phyloP scores from a whole-genome alignment of 345 rosid genomes.

The Eucalyptus cloeziana region DNA sequence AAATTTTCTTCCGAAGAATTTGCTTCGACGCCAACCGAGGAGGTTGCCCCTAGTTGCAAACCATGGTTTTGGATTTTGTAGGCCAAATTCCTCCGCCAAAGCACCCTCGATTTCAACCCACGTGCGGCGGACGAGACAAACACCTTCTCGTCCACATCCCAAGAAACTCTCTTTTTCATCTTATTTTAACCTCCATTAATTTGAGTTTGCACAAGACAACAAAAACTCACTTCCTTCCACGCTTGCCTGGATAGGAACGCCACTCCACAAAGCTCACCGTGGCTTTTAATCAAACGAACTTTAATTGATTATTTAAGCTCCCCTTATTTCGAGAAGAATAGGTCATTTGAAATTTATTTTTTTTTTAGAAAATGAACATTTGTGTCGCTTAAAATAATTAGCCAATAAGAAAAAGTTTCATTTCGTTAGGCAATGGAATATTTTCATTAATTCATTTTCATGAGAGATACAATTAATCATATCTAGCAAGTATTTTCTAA shows the following conservation, averaged over 20 bases:
- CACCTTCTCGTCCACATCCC: background rate
- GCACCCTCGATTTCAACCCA: background rate
- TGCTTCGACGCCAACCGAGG: background rate
- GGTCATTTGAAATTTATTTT: too few relatives aligned
- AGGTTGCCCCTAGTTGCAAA: background rate
- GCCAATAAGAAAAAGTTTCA: rapidly evolving
- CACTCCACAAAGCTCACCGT: background rate
- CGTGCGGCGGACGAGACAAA: background rate
- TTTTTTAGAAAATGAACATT: too few relatives aligned
- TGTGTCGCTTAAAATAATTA: rapidly evolving
- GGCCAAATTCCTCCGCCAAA: background rate
- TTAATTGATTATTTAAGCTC: background rate
- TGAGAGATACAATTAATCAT: background rate
- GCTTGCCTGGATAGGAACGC: background rate
- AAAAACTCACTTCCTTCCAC: background rate
- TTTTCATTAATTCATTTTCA: too few relatives aligned
- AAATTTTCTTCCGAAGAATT: background rate
- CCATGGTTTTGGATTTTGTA: background rate
- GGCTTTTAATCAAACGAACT: background rate
- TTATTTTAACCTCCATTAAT: background rate
- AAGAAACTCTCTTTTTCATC: background rate
- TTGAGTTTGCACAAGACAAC: background rate
- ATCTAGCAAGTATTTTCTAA: too few relatives aligned
- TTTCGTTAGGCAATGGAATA: background rate
- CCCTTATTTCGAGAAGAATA: background rate